Percentiles rank a stretch among this genome's conserved stretches.
Conservation (phyloP, 2,329 filamentous ascomycete genomes). For the Clarireedia monteithiana region DNA sequence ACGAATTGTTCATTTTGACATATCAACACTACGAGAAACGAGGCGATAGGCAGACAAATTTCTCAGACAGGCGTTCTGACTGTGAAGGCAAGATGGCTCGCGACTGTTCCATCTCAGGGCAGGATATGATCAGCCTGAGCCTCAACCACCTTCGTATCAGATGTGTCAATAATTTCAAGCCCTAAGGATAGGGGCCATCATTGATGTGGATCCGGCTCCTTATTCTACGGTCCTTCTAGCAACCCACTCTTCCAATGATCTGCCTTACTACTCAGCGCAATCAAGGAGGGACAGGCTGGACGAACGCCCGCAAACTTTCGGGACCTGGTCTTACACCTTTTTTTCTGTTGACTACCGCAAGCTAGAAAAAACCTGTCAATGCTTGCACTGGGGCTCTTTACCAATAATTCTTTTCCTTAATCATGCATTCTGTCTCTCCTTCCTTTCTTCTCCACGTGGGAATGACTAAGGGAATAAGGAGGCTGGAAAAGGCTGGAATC, state of each 20-base stretch:
- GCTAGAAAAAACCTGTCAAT: not conserved
- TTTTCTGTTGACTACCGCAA: not conserved
- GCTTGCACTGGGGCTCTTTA: not conserved
- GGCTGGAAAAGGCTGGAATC: slow-evolving; percentile 1
- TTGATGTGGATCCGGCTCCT: not conserved
- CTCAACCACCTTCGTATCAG: slow-evolving; percentile 2
- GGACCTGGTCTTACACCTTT: not conserved
- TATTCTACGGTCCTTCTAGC: not conserved
- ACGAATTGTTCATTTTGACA: not conserved
- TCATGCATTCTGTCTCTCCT: not conserved
- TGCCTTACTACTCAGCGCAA: not conserved
- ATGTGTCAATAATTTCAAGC: not conserved
- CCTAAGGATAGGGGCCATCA: slow-evolving; percentile 2
- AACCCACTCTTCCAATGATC: not conserved
- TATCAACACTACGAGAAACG: not conserved
- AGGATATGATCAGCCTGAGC: slow-evolving; percentile 2
- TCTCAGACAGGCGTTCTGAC: not conserved
- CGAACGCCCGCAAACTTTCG: not conserved
- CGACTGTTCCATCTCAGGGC: not conserved
- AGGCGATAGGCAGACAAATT: too few species aligned
- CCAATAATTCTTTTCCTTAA: not conserved
- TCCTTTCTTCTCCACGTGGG: slow-evolving; percentile 1
- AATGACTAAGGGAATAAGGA: slow-evolving; percentile 3
- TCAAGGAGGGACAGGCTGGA: not conserved
- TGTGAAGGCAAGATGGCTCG: not conserved